These are phyloP conservation scores for Pyronema omphalodes DNA, from an alignment of 495 filamentous ascomycete genomes.

Conservation along the genomic window DNA sequence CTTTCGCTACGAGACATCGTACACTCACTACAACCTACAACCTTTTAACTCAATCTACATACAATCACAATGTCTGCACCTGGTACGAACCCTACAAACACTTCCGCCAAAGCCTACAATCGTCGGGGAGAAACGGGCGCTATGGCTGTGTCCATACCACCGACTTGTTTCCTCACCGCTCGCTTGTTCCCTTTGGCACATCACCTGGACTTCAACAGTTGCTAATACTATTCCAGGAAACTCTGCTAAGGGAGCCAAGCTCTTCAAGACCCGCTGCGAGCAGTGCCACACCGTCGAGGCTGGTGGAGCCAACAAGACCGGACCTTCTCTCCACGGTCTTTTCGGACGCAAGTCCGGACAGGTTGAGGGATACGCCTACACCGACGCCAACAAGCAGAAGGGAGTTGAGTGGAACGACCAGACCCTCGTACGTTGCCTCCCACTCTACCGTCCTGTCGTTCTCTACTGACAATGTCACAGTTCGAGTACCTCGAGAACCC, in stretches of 20 bases:
- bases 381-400: conserved; percentile 98
- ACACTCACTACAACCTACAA: too few species aligned
- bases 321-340: conserved; percentile 89
- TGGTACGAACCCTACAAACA: too few species aligned
- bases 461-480: conserved; percentile 26
- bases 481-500: conserved; percentile 83
- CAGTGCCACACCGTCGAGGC: conserved; percentile 93
- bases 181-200: too few species aligned
- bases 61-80: too few species aligned
- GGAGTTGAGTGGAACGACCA: conserved; percentile 73
- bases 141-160: too few species aligned
- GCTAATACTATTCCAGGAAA: conserved; percentile 43
- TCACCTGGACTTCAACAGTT: background rate
- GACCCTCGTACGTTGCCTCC: conserved; percentile 48
- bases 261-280: conserved; percentile 98
- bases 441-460: background rate
- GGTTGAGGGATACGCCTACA: conserved; percentile 88
- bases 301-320: conserved; percentile 87
- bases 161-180: too few species aligned
- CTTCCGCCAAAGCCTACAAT: too few species aligned
- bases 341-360: conserved; percentile 90
- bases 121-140: too few species aligned
- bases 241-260: conserved; percentile 88
- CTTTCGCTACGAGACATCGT: too few species aligned
- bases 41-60: too few species aligned